Conservation (phyloP, 140 eudicot genomes). For the Cichorium intybus region DNA sequence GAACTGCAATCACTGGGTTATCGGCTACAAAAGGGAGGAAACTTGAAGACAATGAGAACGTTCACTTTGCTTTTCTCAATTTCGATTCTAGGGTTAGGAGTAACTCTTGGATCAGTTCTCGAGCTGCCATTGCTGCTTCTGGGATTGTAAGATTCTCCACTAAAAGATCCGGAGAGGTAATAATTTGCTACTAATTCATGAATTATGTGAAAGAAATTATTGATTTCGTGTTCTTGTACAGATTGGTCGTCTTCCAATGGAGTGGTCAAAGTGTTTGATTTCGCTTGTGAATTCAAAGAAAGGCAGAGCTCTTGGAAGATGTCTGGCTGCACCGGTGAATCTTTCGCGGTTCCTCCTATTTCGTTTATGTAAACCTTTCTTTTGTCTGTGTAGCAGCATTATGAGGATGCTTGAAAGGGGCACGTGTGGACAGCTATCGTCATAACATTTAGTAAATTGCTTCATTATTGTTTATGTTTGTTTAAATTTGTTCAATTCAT, state of each 20-base stretch:
- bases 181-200: not conserved
- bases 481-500: too few relatives aligned
- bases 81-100: too few relatives aligned
- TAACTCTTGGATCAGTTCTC: too few relatives aligned
- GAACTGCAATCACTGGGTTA: constrained; percentile 46
- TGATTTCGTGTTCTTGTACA: constrained; percentile 5
- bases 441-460: too few relatives aligned
- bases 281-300: constrained; percentile 76
- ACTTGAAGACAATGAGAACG: constrained; percentile 73
- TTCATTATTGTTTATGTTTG: too few relatives aligned
- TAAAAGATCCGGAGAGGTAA: constrained; percentile 73
- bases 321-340: constrained; percentile 64
- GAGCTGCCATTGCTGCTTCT: too few relatives aligned
- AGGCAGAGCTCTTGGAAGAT: constrained; percentile 67
- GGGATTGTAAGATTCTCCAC: constrained; percentile 74
- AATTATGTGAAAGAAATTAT: not conserved
- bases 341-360: too few relatives aligned
- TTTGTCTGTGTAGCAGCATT: too few relatives aligned
- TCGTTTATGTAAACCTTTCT: too few relatives aligned
- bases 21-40: constrained; percentile 75
- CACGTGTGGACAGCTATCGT: too few relatives aligned
- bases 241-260: constrained; percentile 88
- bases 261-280: constrained; percentile 80
- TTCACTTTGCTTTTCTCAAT: too few relatives aligned
- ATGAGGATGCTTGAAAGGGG: too few relatives aligned